phyloP scores from a whole-genome alignment of 768 basidiomycete species.

The Phlebiopsis gigantea region DNA sequence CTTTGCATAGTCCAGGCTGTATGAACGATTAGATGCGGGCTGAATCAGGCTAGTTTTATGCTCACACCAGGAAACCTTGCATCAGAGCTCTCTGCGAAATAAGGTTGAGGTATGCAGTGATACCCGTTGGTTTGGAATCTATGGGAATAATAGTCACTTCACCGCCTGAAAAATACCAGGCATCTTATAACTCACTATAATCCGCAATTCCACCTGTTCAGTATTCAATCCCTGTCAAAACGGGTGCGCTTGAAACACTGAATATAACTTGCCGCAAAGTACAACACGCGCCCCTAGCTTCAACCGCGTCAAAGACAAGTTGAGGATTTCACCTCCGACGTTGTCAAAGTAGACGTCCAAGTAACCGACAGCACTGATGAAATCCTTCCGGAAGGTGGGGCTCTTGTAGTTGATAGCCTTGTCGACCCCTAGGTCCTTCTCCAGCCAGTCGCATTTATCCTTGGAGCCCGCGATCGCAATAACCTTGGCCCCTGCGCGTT shows the following conservation, averaged over 20 bases:
- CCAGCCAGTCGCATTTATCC: constrained; percentile 86
- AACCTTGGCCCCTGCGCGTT: constrained; percentile 72
- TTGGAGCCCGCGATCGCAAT: constrained; percentile 81
- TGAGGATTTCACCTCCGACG: constrained; percentile 77
- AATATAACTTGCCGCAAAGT: constrained; percentile 60
- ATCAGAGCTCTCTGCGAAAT: constrained; percentile 77
- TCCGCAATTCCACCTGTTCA: constrained; percentile 72
- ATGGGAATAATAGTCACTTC: background rate
- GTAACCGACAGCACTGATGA: constrained; percentile 66
- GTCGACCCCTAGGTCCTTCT: constrained; percentile 77
- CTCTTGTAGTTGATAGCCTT: constrained; percentile 87
- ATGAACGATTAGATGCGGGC: background rate
- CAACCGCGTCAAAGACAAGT: constrained; percentile 68
- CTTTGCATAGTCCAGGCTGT: constrained; percentile 67
- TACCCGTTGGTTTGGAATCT: constrained; percentile 63
- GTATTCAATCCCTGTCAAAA: background rate
- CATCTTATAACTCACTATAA: constrained; percentile 52
- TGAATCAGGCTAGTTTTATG: too few species aligned
- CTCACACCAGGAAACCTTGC: constrained; percentile 79
- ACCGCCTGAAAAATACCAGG: background rate
- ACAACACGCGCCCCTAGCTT: constrained; percentile 75
- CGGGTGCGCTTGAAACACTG: background rate
- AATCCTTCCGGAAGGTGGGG: constrained; percentile 60
- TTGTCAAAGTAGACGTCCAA: constrained; percentile 87
- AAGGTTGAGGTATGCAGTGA: constrained; percentile 61